Conservation (phyloP, 2,329 filamentous ascomycete species). For the Monilinia aucupariae region DNA sequence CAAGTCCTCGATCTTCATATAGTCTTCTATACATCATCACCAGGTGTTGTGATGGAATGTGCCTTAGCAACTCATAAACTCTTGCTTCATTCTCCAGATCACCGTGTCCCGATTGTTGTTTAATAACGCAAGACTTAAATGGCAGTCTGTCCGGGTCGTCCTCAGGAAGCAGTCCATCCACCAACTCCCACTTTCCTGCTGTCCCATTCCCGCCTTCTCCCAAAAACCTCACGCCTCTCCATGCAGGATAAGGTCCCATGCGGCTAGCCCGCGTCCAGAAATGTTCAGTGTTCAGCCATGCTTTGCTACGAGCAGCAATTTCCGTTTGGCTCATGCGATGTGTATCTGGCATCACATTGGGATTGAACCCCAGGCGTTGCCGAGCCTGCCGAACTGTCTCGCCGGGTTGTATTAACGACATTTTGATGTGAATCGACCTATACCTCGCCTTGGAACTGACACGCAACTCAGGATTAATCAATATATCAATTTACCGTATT, state of each 20-base stretch:
- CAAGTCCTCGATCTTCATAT: background rate
- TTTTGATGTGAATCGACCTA: background rate
- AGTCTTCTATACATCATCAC: conserved; percentile 10
- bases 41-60: background rate
- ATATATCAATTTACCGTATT: background rate
- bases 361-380: background rate
- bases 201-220: conserved; percentile 1
- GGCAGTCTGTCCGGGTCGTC: background rate
- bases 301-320: background rate
- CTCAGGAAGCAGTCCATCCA: background rate
- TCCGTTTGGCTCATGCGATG: too few relatives aligned
- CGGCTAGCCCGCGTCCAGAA: background rate
- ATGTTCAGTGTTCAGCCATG: background rate
- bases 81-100: background rate
- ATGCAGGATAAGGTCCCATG: background rate
- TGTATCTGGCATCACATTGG: background rate
- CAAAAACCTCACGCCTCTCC: background rate
- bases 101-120: background rate
- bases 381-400: background rate
- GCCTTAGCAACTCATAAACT: background rate
- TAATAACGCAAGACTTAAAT: background rate
- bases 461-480: background rate
- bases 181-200: background rate
- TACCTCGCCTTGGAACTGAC: background rate
- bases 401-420: background rate